phyloP scores from a whole-genome alignment of 2,329 filamentous ascomycete species.

The Niveomyces coronatus region DNA sequence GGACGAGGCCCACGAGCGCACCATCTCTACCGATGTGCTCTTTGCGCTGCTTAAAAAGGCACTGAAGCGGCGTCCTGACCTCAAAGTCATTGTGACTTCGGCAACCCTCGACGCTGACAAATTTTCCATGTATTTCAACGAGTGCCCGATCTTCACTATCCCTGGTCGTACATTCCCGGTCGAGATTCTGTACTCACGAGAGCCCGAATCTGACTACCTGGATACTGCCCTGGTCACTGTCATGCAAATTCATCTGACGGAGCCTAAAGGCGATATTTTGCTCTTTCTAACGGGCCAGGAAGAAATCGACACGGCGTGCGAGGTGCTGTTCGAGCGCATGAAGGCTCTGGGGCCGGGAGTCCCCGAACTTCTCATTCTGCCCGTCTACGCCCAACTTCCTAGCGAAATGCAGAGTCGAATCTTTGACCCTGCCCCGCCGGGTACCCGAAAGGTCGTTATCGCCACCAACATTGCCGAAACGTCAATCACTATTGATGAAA shows the following conservation, averaged over 20 bases:
- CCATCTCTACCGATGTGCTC: conserved; percentile 88
- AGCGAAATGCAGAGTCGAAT: conserved; percentile 90
- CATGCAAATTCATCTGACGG: conserved; percentile 95
- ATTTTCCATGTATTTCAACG: conserved; percentile 92
- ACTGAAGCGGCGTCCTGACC: conserved; percentile 69
- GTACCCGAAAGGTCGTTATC: conserved; percentile 87
- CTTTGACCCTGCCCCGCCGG: conserved; percentile 83
- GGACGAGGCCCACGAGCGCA: conserved; percentile 95
- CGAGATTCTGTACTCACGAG: conserved; percentile 87
- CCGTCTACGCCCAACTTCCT: conserved; percentile 90
- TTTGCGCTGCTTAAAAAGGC: conserved; percentile 95
- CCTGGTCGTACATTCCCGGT: conserved; percentile 92
- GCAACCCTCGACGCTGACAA: conserved; percentile 96
- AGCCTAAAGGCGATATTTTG: conserved; percentile 88
- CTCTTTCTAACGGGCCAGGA: conserved; percentile 95
- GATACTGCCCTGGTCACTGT: conserved; percentile 91
- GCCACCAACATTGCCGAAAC: conserved; percentile 98
- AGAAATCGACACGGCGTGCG: conserved; percentile 91
- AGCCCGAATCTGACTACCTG: conserved; percentile 92
- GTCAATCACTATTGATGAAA: conserved; percentile 93
- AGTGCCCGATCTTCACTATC: conserved; percentile 93
- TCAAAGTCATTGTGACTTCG: conserved; percentile 94
- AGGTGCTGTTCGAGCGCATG: conserved; percentile 91
- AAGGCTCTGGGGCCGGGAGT: conserved; percentile 85
- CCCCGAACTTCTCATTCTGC: conserved; percentile 83